Evolutionary conservation across 2,329 filamentous ascomycete species (phyloP).

Genomic region (Plectosphaerella plurivora): DNA sequence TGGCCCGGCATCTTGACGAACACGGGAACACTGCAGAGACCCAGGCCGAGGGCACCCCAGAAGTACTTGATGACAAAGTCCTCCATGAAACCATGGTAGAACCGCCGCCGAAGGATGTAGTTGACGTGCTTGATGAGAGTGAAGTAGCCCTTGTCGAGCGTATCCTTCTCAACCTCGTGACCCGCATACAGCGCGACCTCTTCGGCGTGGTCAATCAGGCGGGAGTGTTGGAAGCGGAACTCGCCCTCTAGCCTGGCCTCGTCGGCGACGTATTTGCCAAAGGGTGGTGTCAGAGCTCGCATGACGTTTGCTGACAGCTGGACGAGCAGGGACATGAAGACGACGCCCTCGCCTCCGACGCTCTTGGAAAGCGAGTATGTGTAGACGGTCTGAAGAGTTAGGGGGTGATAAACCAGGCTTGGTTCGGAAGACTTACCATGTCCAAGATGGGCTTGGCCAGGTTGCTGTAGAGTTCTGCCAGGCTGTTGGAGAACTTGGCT

Average conservation of each 20-base stretch:
- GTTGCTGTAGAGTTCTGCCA: conserved; percentile 95
- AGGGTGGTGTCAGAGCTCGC: conserved; percentile 90
- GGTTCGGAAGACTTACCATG: conserved; percentile 53
- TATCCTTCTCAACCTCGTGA: conserved; percentile 92
- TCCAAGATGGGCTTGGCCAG: conserved; percentile 91
- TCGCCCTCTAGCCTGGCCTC: conserved; percentile 93
- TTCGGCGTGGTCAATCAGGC: conserved; percentile 93
- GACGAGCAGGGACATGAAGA: conserved; percentile 91
- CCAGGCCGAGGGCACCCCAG: conserved; percentile 88
- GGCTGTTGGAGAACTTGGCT: conserved; percentile 89
- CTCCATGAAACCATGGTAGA: conserved; percentile 99
- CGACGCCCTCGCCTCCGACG: conserved; percentile 92
- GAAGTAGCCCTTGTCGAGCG: conserved; percentile 96
- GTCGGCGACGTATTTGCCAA: conserved; percentile 96
- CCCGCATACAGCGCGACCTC: conserved; percentile 90
- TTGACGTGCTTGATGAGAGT: conserved; percentile 99
- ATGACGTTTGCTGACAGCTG: conserved; percentile 91
- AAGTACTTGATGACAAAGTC: conserved; percentile 99
- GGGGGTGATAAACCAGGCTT: background rate
- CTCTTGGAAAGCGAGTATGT: conserved; percentile 90
- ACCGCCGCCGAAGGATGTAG: conserved; percentile 79
- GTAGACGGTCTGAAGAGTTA: conserved; percentile 65
- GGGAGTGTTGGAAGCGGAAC: conserved; percentile 91
- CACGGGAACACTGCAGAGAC: conserved; percentile 91
- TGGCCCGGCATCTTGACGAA: conserved; percentile 88